Evolutionary conservation across 2,329 filamentous ascomycete genomes (phyloP).

Genomic region (Meredithiella fracta): DNA sequence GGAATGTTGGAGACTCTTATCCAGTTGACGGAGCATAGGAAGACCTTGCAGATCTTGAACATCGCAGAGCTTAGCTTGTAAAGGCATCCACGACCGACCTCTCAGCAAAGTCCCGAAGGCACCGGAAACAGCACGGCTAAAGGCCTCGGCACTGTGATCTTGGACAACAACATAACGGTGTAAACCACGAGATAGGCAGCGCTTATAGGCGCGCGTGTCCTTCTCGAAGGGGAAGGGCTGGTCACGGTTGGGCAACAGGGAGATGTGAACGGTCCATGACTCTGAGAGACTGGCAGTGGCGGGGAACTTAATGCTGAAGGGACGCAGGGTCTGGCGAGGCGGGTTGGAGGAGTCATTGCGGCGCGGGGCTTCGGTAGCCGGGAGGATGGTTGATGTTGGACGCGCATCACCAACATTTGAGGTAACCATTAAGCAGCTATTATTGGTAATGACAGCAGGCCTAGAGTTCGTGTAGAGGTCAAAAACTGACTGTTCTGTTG

Average conservation of each 20-base stretch:
- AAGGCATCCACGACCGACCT: constrained; percentile 37
- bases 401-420: constrained; percentile 1
- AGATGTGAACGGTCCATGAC: constrained; percentile 44
- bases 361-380: constrained; percentile 11
- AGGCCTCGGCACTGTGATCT: constrained; percentile 32
- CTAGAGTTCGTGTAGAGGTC: background rate
- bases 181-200: constrained; percentile 42
- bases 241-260: constrained; percentile 36
- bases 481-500: constrained; percentile 5
- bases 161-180: constrained; percentile 40
- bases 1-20: constrained; percentile 25
- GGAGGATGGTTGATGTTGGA: constrained; percentile 13
- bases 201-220: constrained; percentile 43
- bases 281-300: constrained; percentile 18
- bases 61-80: constrained; percentile 43
- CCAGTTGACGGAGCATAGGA: constrained; percentile 41
- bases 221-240: constrained; percentile 45
- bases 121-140: constrained; percentile 30
- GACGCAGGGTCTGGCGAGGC: constrained; percentile 14
- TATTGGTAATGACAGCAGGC: background rate
- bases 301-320: constrained; percentile 11
- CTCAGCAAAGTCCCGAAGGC: constrained; percentile 34
- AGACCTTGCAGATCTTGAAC: constrained; percentile 36
- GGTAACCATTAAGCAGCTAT: background rate
- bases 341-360: constrained; percentile 11